Conservation (phyloP, 345 rosid genomes). For the Rhizophora apiculata region DNA sequence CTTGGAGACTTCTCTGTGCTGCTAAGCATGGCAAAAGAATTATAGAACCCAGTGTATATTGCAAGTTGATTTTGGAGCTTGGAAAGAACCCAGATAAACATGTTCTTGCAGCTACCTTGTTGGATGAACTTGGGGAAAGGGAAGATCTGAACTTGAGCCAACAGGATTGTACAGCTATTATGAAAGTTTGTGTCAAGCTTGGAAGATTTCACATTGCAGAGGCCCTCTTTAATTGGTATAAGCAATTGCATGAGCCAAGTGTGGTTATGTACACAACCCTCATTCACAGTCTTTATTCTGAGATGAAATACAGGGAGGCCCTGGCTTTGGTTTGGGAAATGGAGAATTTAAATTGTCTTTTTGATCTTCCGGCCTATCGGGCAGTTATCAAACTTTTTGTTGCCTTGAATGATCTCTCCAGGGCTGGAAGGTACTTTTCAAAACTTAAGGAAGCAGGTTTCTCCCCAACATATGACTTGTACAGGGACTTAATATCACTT, state of each 20-base stretch:
- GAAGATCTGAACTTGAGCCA: conserved; percentile 63
- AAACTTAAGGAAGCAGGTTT: conserved; percentile 92
- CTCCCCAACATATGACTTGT: conserved; percentile 71
- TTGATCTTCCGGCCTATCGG: too few relatives aligned
- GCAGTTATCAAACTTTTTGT: conserved; percentile 64
- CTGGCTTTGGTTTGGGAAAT: conserved; percentile 16
- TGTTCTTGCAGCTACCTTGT: conserved; percentile 38
- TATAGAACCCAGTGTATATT: conserved; percentile 59
- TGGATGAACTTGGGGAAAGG: conserved; percentile 65
- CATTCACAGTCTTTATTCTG: conserved; percentile 62
- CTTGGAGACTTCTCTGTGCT: conserved; percentile 58
- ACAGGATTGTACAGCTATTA: conserved; percentile 72
- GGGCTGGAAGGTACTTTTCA: conserved; percentile 72
- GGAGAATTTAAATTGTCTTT: too few relatives aligned
- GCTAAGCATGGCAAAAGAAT: conserved; percentile 52
- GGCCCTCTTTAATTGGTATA: conserved; percentile 49
- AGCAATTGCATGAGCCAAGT: conserved; percentile 48
- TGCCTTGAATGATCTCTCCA: conserved; percentile 32
- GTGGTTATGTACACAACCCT: conserved; percentile 60
- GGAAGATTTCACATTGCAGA: conserved; percentile 28
- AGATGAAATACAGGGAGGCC: conserved; percentile 69
- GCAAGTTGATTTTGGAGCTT: conserved; percentile 68
- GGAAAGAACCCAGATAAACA: conserved; percentile 70
- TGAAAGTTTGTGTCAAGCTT: conserved; percentile 73
- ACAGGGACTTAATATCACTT: conserved; percentile 48